Percentiles rank a stretch among this genome's conserved stretches.
Conservation (phyloP, 257 asterid species). For the Scutellaria baicalensis region DNA sequence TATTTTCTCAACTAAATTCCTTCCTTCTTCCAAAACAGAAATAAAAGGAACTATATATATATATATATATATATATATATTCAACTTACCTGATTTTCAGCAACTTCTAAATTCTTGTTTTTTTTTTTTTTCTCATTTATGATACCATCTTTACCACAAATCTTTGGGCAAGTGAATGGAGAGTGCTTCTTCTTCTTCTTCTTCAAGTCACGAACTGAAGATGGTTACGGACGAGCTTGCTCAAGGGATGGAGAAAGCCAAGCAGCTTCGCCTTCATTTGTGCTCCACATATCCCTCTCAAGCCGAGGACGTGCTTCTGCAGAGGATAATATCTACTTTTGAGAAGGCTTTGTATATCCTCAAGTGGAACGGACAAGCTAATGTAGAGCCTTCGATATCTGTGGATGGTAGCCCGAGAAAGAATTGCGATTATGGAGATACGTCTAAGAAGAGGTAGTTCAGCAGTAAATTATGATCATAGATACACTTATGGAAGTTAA, state of each 20-base stretch:
- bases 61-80: no score
- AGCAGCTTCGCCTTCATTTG: conserved; percentile 55
- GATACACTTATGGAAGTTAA: not conserved
- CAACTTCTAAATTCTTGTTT: not conserved
- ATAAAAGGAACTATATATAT: not conserved
- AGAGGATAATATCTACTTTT: conserved; percentile 59
- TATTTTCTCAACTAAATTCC: conserved; percentile 12
- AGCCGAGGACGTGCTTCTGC: conserved; percentile 45
- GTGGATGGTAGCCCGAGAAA: conserved; percentile 52
- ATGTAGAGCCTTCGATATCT: conserved; percentile 40
- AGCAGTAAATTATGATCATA: not conserved
- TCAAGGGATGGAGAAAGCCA: conserved; percentile 72
- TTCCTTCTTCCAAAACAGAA: not conserved
- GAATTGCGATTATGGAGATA: conserved; percentile 23
- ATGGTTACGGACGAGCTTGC: conserved; percentile 53
- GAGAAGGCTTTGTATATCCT: conserved; percentile 71
- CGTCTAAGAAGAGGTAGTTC: conserved; percentile 63
- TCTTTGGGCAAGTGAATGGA: conserved; percentile 32
- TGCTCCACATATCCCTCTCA: conserved; percentile 30
- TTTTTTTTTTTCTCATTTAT: not conserved
- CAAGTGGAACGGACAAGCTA: conserved; percentile 39
- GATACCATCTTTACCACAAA: not conserved
- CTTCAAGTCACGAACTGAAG: conserved; percentile 32
- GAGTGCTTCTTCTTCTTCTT: no score
- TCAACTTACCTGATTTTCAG: not conserved